Evolutionary conservation across 75 land plant species (phyloP).

Genomic region (Pinus taeda): DNA sequence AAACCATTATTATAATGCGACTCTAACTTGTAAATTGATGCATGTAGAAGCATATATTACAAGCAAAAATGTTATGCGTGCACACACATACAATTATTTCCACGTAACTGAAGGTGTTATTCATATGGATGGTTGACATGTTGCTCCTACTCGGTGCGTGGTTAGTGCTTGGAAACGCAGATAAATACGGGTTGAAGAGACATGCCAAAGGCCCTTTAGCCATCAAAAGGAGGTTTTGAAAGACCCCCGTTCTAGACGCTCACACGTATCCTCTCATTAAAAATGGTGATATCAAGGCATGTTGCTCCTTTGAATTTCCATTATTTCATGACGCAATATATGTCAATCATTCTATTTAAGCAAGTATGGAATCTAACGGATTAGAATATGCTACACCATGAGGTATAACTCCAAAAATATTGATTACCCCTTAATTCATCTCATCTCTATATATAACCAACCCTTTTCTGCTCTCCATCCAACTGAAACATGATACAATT

Average conservation of each 20-base stretch:
- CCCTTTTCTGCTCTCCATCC: not conserved
- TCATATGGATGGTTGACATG: constrained; percentile 32
- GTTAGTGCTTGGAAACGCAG: constrained; percentile 36
- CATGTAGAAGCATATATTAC: constrained; percentile 58
- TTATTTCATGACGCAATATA: too few relatives aligned
- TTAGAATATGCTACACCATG: too few relatives aligned
- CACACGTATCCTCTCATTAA: constrained; percentile 61
- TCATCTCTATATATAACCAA: not conserved
- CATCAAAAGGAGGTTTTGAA: constrained; percentile 41
- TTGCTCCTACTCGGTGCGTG: constrained; percentile 25
- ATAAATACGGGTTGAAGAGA: constrained; percentile 44
- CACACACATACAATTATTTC: constrained; percentile 17
- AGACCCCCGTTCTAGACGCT: constrained; percentile 55
- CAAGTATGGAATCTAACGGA: too few relatives aligned
- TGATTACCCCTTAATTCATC: too few relatives aligned
- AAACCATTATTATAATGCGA: not conserved
- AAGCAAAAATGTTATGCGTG: constrained; percentile 40
- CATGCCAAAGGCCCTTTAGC: constrained; percentile 53
- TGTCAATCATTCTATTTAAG: too few relatives aligned
- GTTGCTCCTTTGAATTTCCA: too few relatives aligned
- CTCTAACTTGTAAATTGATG: not conserved
- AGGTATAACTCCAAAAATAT: too few relatives aligned
- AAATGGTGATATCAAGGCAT: constrained; percentile 58
- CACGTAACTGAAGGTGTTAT: constrained; percentile 28
- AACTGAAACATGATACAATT: not conserved